Base-by-base conservation (phyloP, 1,284 basidiomycete species). In the Ustilago curta region DNA sequence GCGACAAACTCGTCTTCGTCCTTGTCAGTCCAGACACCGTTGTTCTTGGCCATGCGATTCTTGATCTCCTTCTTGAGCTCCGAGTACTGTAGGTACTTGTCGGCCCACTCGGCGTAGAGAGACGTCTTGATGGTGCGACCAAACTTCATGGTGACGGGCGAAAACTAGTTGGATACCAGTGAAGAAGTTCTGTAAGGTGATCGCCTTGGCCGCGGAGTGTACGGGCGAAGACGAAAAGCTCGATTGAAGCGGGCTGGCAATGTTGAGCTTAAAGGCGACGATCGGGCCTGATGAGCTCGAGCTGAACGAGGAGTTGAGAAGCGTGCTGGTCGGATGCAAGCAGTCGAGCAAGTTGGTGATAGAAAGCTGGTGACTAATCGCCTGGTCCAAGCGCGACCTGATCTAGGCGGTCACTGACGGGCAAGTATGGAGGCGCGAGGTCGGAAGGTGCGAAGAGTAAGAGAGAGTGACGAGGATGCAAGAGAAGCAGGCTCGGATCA, bases 41-140 rank as follows among this genome's bases (percentile, higher is more conserved):
- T 73, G 75, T 83, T 83, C 49, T 77, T 76, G 23, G 76, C 78
- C 59, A 84, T 72, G 40, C 83, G 68, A 21, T 68, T 70, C 75
- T 84, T 84, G 66, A 84, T 84, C 65, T 84, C 80, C 77, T 84
- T 84, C 54, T 84, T 84, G 42, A 84, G 74, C 42, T 84, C 82
- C 39, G 82, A 83, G 72, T 84, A 84, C 63, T 82, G 81, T 29
- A 84, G 73, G 59, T 84, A 84, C 64, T 84, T 79, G 39, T 79
- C 76, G 14, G 77, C 77, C 83, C 83, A 84, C 64, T 84, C 83
- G 5, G 83, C 77, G 59, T 84, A 84, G 70, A 84, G 79, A 42
- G 83, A 84, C 25, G 81, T 79, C 64, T 84, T 83, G 72, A 84
- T 84, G 40, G 83, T 84, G 58, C 80, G 73, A 4, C 83, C 83